phyloP scores from a whole-genome alignment of 768 basidiomycete genomes.

The Russula emetica region DNA sequence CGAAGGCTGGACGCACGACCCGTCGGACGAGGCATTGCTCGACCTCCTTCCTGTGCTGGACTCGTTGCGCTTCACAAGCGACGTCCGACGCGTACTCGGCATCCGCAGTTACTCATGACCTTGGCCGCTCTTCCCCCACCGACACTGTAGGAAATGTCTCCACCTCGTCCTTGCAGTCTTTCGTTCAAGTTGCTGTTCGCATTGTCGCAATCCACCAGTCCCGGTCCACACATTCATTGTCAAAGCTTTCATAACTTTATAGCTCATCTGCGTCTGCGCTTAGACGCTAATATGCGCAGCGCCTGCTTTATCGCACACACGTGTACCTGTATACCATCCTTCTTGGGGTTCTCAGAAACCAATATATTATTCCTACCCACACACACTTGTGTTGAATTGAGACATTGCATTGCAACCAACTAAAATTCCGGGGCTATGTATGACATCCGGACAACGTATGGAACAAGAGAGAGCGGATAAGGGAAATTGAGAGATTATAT shows the following conservation, averaged over 20 bases:
- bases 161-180: slow-evolving; percentile 2
- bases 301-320: slow-evolving; percentile 22
- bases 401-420: slow-evolving; percentile 18
- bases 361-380: slow-evolving; percentile 17
- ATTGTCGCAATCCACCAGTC: slow-evolving; percentile 11
- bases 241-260: slow-evolving; percentile 24
- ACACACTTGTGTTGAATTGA: not conserved
- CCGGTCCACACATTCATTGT: slow-evolving; percentile 11
- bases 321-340: slow-evolving; percentile 28
- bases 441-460: slow-evolving; percentile 17
- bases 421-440: slow-evolving; percentile 16
- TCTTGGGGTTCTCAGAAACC: slow-evolving; percentile 12
- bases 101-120: slow-evolving; percentile 50
- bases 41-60: slow-evolving; percentile 95
- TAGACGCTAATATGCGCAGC: slow-evolving; percentile 23
- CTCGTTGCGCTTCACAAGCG: slow-evolving; percentile 90
- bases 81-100: slow-evolving; percentile 90
- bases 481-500: slow-evolving; percentile 20
- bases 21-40: slow-evolving; percentile 91
- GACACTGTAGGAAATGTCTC: not conserved
- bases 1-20: slow-evolving; percentile 99
- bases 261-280: slow-evolving; percentile 21
- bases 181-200: slow-evolving; percentile 1
- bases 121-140: not conserved
- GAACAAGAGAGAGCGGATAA: slow-evolving; percentile 11